A percentile compares a stretch with the other conserved stretches of the same genome.
Conservation (phyloP, 176 grass and related monocot species). For the Poa annua region DNA sequence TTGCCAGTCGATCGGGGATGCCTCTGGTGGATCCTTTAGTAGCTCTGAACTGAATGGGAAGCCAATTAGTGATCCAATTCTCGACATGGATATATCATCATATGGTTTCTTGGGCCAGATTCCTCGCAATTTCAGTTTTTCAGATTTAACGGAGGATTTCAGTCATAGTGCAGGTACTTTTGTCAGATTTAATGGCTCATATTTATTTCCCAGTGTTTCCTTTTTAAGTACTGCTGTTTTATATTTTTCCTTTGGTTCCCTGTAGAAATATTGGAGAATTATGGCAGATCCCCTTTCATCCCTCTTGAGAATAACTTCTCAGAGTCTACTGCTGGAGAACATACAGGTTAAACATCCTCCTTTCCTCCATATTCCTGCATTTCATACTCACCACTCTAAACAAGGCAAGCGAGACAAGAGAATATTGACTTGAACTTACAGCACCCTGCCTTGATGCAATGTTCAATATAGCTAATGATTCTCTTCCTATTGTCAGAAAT, state of each 20-base stretch:
- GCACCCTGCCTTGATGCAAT: conserved; percentile 13
- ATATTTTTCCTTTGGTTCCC: conserved; percentile 35
- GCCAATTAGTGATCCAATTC: conserved; percentile 58
- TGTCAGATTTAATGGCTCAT: conserved; percentile 12
- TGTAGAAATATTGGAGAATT: conserved; percentile 96
- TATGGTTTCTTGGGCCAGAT: conserved; percentile 94
- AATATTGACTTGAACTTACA: conserved; percentile 32
- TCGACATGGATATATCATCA: conserved; percentile 76
- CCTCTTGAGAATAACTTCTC: conserved; percentile 80
- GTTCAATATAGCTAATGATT: conserved; percentile 42
- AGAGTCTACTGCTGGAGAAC: conserved; percentile 64
- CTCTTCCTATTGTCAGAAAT: conserved; percentile 56
- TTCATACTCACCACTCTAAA: not conserved
- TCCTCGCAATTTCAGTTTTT: conserved; percentile 97
- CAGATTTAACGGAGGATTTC: conserved; percentile 95
- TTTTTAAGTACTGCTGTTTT: conserved; percentile 30
- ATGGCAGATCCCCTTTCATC: conserved; percentile 97
- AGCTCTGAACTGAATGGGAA: conserved; percentile 86
- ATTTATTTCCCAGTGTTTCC: not conserved
- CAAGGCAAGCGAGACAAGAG: conserved; percentile 9
- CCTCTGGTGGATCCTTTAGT: conserved; percentile 81
- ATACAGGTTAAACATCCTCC: conserved; percentile 46
- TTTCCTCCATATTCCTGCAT: conserved; percentile 1
- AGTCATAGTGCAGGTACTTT: conserved; percentile 83
- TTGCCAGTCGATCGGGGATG: conserved; percentile 73